Percentiles rank a stretch among this genome's conserved stretches.
phyloP scores from a whole-genome alignment of 441 rosid species.

The Euphorbia corollata region DNA sequence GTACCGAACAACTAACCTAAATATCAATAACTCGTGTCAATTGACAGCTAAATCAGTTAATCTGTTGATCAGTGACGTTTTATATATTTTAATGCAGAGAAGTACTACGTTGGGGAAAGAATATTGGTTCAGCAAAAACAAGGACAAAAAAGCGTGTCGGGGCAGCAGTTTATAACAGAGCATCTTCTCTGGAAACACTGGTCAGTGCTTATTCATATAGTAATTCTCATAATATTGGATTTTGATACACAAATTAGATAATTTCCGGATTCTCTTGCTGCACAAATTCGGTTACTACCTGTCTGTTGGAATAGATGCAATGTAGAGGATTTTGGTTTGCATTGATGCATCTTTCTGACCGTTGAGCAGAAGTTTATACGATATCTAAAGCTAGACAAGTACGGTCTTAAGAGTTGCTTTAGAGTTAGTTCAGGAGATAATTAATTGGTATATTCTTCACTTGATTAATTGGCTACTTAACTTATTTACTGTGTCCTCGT shows the following conservation, averaged over 20 bases:
- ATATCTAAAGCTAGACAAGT: too few relatives aligned
- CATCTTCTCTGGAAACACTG: slow-evolving; percentile 82
- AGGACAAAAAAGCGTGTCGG: slow-evolving; percentile 72
- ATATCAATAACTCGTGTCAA: not conserved
- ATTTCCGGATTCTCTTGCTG: not conserved
- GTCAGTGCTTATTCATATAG: too few relatives aligned
- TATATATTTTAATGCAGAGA: slow-evolving; percentile 32
- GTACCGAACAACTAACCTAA: not conserved
- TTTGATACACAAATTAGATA: not conserved
- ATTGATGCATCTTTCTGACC: too few relatives aligned
- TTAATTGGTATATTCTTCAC: not conserved
- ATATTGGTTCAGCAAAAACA: slow-evolving; percentile 62
- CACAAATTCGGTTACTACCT: not conserved
- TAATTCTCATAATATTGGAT: too few relatives aligned
- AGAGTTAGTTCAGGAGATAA: not conserved
- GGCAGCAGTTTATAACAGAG: slow-evolving; percentile 71
- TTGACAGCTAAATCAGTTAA: not conserved
- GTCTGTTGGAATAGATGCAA: not conserved
- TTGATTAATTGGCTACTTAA: slow-evolving; percentile 4
- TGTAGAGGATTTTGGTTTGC: too few relatives aligned
- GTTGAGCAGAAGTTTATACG: too few relatives aligned
- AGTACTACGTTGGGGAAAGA: slow-evolving; percentile 81
- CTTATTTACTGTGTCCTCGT: slow-evolving; percentile 10
- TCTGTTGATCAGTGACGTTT: not conserved
- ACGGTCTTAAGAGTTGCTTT: not conserved